phyloP scores from a whole-genome alignment of 495 filamentous ascomycete species.

The Cladorrhinum samala region DNA sequence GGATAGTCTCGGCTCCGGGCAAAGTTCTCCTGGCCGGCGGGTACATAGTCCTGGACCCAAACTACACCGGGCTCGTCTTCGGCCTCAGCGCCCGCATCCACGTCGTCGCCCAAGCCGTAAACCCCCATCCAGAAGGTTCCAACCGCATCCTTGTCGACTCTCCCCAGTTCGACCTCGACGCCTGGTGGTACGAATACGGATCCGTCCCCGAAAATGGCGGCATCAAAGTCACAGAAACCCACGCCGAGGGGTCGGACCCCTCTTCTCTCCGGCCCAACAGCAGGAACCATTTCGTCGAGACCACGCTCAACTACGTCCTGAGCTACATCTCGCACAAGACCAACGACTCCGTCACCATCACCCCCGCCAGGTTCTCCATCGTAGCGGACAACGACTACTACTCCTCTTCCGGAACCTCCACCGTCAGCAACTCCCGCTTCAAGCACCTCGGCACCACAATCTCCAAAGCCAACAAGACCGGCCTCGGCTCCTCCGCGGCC shows the following conservation, averaged over 20 bases:
- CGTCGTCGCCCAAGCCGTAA: constrained; percentile 63
- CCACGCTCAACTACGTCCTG: constrained; percentile 77
- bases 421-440: constrained; percentile 48
- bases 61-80: constrained; percentile 85
- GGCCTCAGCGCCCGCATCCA: constrained; percentile 93
- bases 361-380: constrained; percentile 71
- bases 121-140: constrained; percentile 50
- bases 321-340: constrained; percentile 63
- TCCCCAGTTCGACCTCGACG: constrained; percentile 80
- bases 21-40: constrained; percentile 94
- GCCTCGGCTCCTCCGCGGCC: constrained; percentile 90
- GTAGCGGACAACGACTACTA: constrained; percentile 96
- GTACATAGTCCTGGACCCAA: constrained; percentile 87
- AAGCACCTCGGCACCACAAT: constrained; percentile 71
- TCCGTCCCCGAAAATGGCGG: constrained; percentile 64
- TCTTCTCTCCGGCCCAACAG: neutral
- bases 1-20: constrained; percentile 70
- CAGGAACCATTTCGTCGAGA: constrained; percentile 82
- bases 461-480: constrained; percentile 82
- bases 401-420: constrained; percentile 40
- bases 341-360: constrained; percentile 51
- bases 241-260: constrained; percentile 57
- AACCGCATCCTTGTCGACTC: constrained; percentile 72
- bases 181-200: constrained; percentile 78
- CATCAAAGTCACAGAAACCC: constrained; percentile 65